These are phyloP conservation scores for Chlorella sp. DNA, from an alignment of 139 green algal genomes.

Conservation along the genomic window DNA sequence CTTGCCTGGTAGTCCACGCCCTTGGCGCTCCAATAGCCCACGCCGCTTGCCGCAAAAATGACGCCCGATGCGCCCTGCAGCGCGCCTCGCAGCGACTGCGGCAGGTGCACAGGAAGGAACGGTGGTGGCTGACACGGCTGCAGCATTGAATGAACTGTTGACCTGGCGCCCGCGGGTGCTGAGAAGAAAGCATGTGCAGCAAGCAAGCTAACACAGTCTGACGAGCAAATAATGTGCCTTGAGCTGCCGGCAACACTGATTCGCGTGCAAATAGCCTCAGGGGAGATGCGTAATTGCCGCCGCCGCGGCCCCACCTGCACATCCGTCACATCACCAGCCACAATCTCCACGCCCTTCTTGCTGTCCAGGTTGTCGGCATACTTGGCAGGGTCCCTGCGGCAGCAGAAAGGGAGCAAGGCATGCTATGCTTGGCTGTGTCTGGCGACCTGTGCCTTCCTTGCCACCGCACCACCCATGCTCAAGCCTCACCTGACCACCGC, in stretches of 20 bases:
- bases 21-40: constrained; percentile 53
- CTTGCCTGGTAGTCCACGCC: constrained; percentile 61
- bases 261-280: no score
- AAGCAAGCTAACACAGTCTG: no score
- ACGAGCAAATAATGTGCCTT: no score
- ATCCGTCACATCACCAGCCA: constrained; percentile 61
- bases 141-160: no score
- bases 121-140: neutral
- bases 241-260: no score
- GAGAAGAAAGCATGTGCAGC: no score
- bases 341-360: constrained; percentile 37
- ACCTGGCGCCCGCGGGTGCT: no score
- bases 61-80: constrained; percentile 24
- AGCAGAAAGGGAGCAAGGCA: neutral
- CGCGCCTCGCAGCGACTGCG: constrained; percentile 2
- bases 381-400: constrained; percentile 42
- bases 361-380: constrained; percentile 30
- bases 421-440: no score
- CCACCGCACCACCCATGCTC: neutral
- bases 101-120: neutral
- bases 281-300: no score
- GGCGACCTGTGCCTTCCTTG: no score
- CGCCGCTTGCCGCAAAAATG: constrained; percentile 67
- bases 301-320: constrained; percentile 9
- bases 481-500: neutral